Percentiles rank a stretch among this genome's conserved stretches.
Evolutionary conservation across 1,139 yeast genomes (phyloP).

Genomic region (Taphrina sp.): DNA sequence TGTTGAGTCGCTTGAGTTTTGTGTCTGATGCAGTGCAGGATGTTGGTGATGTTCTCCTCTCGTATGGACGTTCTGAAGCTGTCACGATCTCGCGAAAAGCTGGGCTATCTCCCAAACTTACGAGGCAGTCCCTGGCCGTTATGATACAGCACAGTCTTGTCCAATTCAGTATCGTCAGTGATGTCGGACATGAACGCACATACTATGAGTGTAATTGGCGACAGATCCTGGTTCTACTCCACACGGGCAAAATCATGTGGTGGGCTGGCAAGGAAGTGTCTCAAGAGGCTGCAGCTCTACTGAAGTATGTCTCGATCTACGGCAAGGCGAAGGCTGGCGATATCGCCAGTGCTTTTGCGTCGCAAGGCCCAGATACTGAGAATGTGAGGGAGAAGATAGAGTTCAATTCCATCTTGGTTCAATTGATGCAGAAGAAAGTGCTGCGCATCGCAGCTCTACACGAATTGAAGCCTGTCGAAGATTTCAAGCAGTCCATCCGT

Average conservation of each 20-base stretch:
- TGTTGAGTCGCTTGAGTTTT: too few species aligned
- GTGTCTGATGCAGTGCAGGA: conserved; percentile 26
- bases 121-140: conserved; percentile 46
- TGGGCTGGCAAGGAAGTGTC: conserved; percentile 22
- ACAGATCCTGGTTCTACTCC: conserved; percentile 24
- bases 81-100: conserved; percentile 42
- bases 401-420: background rate
- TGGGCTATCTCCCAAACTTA: conserved; percentile 43
- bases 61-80: conserved; percentile 45
- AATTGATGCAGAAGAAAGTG: conserved; percentile 3
- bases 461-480: conserved; percentile 13
- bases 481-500: conserved; percentile 21
- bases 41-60: conserved; percentile 44
- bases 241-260: conserved; percentile 30
- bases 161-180: conserved; percentile 38
- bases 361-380: background rate
- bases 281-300: conserved; percentile 56
- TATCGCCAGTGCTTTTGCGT: conserved; percentile 6
- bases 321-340: conserved; percentile 13
- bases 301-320: conserved; percentile 58
- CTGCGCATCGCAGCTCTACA: conserved; percentile 5
- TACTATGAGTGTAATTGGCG: conserved; percentile 32
- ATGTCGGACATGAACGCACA: conserved; percentile 28
- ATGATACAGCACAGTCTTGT: conserved; percentile 48
- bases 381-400: background rate